Percentiles rank a stretch among this genome's conserved stretches.
These are phyloP conservation scores for Tetramitus jugosus DNA, from an alignment of 208 protist species.

Conservation along the genomic window DNA sequence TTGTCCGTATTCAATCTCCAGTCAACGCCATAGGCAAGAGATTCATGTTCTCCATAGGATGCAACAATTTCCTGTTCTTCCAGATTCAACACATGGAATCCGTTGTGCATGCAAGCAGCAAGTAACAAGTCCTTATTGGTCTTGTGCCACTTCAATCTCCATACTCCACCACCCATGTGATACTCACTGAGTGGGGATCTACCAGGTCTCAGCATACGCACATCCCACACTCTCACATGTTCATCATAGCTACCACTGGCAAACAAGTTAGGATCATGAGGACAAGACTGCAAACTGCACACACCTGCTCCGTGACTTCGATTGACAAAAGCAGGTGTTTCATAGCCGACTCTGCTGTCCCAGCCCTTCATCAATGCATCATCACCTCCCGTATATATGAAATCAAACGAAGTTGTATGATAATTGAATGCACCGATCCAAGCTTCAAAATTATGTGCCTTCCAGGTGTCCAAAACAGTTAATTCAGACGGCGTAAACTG, in stretches of 20 bases:
- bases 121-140: background rate
- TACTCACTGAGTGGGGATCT: background rate
- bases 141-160: background rate
- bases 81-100: background rate
- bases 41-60: background rate
- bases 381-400: background rate
- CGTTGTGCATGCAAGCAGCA: background rate
- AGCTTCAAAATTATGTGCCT: constrained; percentile 7
- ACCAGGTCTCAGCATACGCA: background rate
- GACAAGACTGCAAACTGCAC: background rate
- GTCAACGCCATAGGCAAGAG: background rate
- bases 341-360: background rate
- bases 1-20: background rate
- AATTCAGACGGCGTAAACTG: background rate
- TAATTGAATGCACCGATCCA: background rate
- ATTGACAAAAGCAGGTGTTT: background rate
- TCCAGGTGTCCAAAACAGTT: background rate
- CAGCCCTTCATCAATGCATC: background rate
- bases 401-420: background rate
- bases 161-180: background rate
- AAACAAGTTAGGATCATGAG: constrained; percentile 48
- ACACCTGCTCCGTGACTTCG: background rate
- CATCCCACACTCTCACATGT: constrained; percentile 59
- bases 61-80: background rate
- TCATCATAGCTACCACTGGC: constrained; percentile 69